Base-by-base conservation (phyloP, 2,329 filamentous ascomycete species). In the Colletotrichum ledebouriae region DNA sequence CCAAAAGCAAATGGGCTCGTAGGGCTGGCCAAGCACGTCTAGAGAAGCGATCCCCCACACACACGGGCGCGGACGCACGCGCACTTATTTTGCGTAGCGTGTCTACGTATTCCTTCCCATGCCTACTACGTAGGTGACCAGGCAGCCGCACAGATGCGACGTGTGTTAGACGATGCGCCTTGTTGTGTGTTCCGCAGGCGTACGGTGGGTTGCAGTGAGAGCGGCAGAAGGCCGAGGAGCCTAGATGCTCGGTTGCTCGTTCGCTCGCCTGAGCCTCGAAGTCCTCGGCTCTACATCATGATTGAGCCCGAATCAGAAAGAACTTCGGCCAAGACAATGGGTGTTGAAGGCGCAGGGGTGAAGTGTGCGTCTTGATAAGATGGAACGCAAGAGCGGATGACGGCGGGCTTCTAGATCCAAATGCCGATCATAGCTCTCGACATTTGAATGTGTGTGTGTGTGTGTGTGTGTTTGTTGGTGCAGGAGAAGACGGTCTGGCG, bases 151-250 rank as follows among this genome's bases (percentile, higher is more conserved):
- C 53, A 33, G 20, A 55, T 65, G 63, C 57, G 60, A 65, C 57
- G 63, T 65, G 47, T 65, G 63, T 37, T 63, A 39, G 33, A 57
- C 33, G 33, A 63, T 57, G 42, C 37, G 47, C 41, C 13, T 42
- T 15, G 13, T 33, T 20, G 33, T 46, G 11, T 57, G 12, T 13
- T 53, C 39, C 7, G 11, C 20, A 37, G 25, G 37, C n/a, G 42
- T 20, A 25, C 4, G 25, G 25, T 25, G 47, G 47, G 20, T 33
- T 20, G 46, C 12, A 12, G 12, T 13, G 34, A 5, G 34, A 39
- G 34, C 12, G 34, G 9, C 34, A 39, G 34, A 39, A 10, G 34
- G 34, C 12, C 2, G 34, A 37, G 12, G 4, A 39, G 10, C 4
- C 34, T 13, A 13, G 12, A 39, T 39, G 5, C 34, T 13, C 34